Evolutionary conservation across 441 rosid genomes (phyloP), one percentile per base, ranked within the genome.

Genomic region (Monsonia emarginata): DNA sequence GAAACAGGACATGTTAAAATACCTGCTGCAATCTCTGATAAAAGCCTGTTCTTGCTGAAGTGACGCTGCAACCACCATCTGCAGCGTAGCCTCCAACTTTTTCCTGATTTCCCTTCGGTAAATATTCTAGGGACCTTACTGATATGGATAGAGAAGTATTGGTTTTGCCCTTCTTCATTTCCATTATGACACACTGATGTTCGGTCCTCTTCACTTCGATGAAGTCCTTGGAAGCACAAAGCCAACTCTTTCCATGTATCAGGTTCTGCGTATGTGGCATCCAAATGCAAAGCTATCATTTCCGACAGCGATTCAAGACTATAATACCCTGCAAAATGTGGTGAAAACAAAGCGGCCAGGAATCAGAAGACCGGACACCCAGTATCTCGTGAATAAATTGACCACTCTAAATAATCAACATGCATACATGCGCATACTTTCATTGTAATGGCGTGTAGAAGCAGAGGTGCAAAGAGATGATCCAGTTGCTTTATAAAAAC

Each of bases 251-350:
- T 85, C 96, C 96, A 90, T 59, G 75, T 73, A 54, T 73, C 63
- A 8, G 67, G 68, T 18, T 78, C 83, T 0, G 81, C 85, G 69
- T 56, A 76, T 19, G 80, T 75, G 68, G 88, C 90, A 72, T 90
- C 96, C 75, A 90, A 74, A 79, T 93, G 96, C 83, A 87, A 72
- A 64, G 90, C 89, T 77, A 87, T 85, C 92, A 88, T 87, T 80
- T 86, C 90, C 64, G 84, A 1, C 21, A 90, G 75, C 5, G 88
- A 80, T 69, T 75, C 86, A 22, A 75, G 65, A 70, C 74, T 62
- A 58, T 85, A 93, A 40, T 74, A 68, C 69, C 86, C 98, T 93
- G 88, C 67, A 81, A 56, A 67, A 11, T 48, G 18, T 48, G 24
- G 18, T 48, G 9, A 48, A 48, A 18, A n/a, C 8, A 0, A 16